Base-by-base conservation (phyloP, 2,329 filamentous ascomycete species). In the Pyrenochaeta sp. region DNA sequence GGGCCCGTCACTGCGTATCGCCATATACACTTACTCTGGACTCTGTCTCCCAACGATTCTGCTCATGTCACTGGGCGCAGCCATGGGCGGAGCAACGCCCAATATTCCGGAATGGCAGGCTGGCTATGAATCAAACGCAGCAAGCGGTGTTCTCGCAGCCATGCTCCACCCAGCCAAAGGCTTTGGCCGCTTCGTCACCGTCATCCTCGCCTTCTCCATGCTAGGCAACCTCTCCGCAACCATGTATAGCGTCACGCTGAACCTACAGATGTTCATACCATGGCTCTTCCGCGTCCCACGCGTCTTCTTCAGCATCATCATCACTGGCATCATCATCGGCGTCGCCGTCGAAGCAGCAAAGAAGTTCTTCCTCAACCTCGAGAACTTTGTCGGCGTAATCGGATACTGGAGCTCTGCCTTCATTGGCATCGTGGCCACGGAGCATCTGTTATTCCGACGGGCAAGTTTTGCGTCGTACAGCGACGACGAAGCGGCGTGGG, bases 231-330 rank as follows among this genome's bases (percentile, higher is more conserved):
- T 84, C 8, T 74, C 80, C 2, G 80, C 78, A 11, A 83, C 81
- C 11, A 79, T 82, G 68, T 86, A 86, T 72, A 79, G 80, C 57
- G 77, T 86, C 53, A 82, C 82, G 3, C 75, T 86, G 51, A 85
- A 86, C 73, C 82, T 85, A 65, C 83, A 86, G 67, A 82, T 84
- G 53, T 68, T 86, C 14, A 65, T 83, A 4, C 83, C 84, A 0
- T 76, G 75, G 46, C 75, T 85, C 20, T 72, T 79, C 41, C 74
- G 75, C 29, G 73, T 85, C 3, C 83, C 81, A 4, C 80, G 84
- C 4, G 77, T 81, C 48, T 55, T 83, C 37, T 86, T 83, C 57
- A 76, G 81, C 23, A 59, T 86, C 31, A 65, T 84, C 43, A 77
- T 81, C 28, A 81, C 82, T 2, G 79, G 77, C 23, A 75, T 86